phyloP scores from a whole-genome alignment of 495 filamentous ascomycete species.

The Trichoderma asperelloides region DNA sequence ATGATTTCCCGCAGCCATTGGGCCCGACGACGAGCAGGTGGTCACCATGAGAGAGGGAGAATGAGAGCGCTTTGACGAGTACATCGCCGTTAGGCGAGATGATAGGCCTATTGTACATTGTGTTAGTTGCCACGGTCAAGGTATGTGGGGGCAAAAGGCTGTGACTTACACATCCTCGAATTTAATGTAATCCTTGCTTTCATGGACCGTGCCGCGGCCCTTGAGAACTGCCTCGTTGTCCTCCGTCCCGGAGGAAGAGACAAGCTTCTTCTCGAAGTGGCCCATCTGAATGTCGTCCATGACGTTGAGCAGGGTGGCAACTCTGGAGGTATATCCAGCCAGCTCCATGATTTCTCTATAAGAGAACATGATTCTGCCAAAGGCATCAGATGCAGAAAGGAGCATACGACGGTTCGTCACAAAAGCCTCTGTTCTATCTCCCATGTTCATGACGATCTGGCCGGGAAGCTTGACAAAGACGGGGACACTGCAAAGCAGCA shows the following conservation, averaged over 20 bases:
- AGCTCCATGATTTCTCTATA: conserved; percentile 96
- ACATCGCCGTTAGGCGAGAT: conserved; percentile 95
- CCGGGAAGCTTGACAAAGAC: conserved; percentile 93
- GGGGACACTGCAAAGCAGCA: conserved; percentile 89
- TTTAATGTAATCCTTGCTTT: conserved; percentile 66
- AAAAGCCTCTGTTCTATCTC: conserved; percentile 89
- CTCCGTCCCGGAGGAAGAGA: conserved; percentile 73
- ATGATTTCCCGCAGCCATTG: conserved; percentile 95
- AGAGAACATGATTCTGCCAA: conserved; percentile 94
- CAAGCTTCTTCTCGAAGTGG: conserved; percentile 89
- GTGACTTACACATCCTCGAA: conserved; percentile 65
- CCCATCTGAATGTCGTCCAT: conserved; percentile 89
- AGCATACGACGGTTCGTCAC: conserved; percentile 91
- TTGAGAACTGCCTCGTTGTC: conserved; percentile 71
- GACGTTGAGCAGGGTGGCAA: conserved; percentile 79
- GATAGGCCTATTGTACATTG: conserved; percentile 50
- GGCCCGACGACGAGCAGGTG: conserved; percentile 93
- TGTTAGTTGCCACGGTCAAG: neutral
- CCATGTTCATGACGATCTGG: conserved; percentile 57
- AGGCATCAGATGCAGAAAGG: conserved; percentile 85
- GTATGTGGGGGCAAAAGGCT: too few relatives aligned
- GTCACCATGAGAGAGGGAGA: conserved; percentile 74
- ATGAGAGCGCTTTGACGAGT: conserved; percentile 72
- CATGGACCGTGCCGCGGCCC: conserved; percentile 65
- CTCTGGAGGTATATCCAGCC: conserved; percentile 89